phyloP scores from a whole-genome alignment of 306 rosid species.

The Vachellia pachyceras region DNA sequence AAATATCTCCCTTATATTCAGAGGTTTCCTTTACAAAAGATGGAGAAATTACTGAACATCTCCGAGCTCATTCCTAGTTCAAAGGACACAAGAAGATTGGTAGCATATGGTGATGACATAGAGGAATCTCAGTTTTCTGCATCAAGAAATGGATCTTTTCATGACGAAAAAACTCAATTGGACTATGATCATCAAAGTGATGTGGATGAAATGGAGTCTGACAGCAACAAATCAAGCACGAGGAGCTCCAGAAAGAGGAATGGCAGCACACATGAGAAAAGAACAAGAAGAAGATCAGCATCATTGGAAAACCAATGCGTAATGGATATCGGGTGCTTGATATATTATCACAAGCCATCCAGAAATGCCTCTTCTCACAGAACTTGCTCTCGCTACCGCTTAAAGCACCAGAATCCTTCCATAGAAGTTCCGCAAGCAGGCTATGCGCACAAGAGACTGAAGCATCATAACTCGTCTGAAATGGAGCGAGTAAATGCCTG shows the following conservation, averaged over 20 bases:
- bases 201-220: slow-evolving; percentile 29
- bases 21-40: slow-evolving; percentile 36
- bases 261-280: slow-evolving; percentile 37
- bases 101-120: slow-evolving; percentile 50
- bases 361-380: slow-evolving; percentile 25
- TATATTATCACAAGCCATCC: slow-evolving; percentile 44
- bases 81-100: slow-evolving; percentile 32
- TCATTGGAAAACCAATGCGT: slow-evolving; percentile 46
- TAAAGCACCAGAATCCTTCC: slow-evolving; percentile 40
- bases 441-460: slow-evolving; percentile 18
- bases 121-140: slow-evolving; percentile 53
- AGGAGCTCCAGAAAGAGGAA: slow-evolving; percentile 43
- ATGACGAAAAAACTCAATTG: slow-evolving; percentile 38
- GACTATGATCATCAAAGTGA: slow-evolving; percentile 29
- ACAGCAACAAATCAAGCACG: slow-evolving; percentile 50
- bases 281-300: slow-evolving; percentile 56
- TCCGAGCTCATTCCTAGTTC: slow-evolving; percentile 19
- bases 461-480: slow-evolving; percentile 40
- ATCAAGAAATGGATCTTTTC: slow-evolving; percentile 41
- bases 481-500: slow-evolving; percentile 29
- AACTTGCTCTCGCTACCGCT: slow-evolving; percentile 1
- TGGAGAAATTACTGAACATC: slow-evolving; percentile 20
- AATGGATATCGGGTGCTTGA: slow-evolving; percentile 51
- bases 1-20: slow-evolving; percentile 40
- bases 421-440: slow-evolving; percentile 28